phyloP scores from a whole-genome alignment of 129 eudicot species.

The Logfia minima region DNA sequence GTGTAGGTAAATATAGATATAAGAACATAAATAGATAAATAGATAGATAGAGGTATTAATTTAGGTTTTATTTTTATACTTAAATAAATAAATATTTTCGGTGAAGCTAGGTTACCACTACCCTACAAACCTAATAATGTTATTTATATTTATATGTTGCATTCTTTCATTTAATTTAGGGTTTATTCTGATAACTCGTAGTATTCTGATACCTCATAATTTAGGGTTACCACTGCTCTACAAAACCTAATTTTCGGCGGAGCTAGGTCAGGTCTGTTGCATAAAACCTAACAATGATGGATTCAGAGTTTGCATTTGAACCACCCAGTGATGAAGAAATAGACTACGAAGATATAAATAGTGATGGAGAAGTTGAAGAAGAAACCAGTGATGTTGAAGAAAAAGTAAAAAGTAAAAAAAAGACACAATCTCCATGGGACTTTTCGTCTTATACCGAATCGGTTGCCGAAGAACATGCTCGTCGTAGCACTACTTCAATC shows the following conservation, averaged over 20 bases:
- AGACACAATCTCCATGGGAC: conserved; percentile 91
- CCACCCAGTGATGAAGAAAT: conserved; percentile 88
- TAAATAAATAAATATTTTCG: too few species aligned
- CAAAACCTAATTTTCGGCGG: neutral
- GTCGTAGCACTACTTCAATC: conserved; percentile 83
- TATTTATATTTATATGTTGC: neutral
- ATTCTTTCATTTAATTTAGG: neutral
- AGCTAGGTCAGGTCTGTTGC: neutral
- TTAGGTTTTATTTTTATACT: too few species aligned
- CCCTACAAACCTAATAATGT: neutral
- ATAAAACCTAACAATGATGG: conserved; percentile 26
- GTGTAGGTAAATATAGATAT: too few species aligned
- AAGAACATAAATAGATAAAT: too few species aligned
- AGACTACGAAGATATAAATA: conserved; percentile 35
- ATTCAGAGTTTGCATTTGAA: conserved; percentile 56
- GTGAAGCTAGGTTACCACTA: neutral
- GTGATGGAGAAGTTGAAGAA: conserved; percentile 29
- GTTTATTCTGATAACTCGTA: too few species aligned
- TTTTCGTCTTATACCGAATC: conserved; percentile 79
- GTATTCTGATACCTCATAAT: too few species aligned
- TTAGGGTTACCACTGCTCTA: too few species aligned
- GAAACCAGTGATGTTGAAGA: conserved; percentile 34
- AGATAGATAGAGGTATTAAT: too few species aligned
- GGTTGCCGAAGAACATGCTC: conserved; percentile 79
- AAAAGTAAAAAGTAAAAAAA: conserved; percentile 30